phyloP scores from a whole-genome alignment of 495 filamentous ascomycete species.

The Venustampulla echinocandica region DNA sequence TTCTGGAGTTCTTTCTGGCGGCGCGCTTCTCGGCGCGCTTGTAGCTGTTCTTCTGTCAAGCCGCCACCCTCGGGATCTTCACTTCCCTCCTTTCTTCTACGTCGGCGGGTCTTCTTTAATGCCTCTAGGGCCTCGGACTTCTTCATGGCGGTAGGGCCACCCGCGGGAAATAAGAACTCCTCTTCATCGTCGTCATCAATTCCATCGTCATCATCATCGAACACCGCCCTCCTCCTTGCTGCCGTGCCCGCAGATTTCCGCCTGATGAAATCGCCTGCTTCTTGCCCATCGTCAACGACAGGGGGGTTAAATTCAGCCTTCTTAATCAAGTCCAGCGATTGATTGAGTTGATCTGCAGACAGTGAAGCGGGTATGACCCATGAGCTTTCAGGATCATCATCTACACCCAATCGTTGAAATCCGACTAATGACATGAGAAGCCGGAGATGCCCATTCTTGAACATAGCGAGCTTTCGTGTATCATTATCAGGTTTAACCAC shows the following conservation, averaged over 20 bases:
- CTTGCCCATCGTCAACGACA: slow-evolving; percentile 56
- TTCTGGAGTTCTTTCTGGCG: slow-evolving; percentile 54
- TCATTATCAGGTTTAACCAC: slow-evolving; percentile 63
- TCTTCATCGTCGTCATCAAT: slow-evolving; percentile 40
- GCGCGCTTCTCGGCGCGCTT: slow-evolving; percentile 34
- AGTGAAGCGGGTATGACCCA: slow-evolving; percentile 73
- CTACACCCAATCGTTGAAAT: slow-evolving; percentile 55
- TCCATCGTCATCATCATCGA: slow-evolving; percentile 53
- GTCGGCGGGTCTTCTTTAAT: slow-evolving; percentile 36
- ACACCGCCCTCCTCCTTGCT: slow-evolving; percentile 38
- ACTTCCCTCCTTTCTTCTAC: slow-evolving; percentile 29
- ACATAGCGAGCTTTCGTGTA: slow-evolving; percentile 61
- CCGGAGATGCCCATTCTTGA: slow-evolving; percentile 82
- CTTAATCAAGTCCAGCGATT: slow-evolving; percentile 54
- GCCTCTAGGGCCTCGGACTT: slow-evolving; percentile 37
- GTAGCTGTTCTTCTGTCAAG: slow-evolving; percentile 32
- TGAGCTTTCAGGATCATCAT: slow-evolving; percentile 59
- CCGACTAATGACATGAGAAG: slow-evolving; percentile 74
- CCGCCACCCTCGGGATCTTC: slow-evolving; percentile 40
- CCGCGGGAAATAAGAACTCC: slow-evolving; percentile 65
- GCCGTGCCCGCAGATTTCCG: slow-evolving; percentile 48
- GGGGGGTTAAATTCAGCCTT: slow-evolving; percentile 65
- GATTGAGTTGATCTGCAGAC: slow-evolving; percentile 51
- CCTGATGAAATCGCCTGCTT: slow-evolving; percentile 67
- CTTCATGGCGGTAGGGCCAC: slow-evolving; percentile 50